Conservation (phyloP, 73 alveolate species). For the Breviolum minutum region DNA sequence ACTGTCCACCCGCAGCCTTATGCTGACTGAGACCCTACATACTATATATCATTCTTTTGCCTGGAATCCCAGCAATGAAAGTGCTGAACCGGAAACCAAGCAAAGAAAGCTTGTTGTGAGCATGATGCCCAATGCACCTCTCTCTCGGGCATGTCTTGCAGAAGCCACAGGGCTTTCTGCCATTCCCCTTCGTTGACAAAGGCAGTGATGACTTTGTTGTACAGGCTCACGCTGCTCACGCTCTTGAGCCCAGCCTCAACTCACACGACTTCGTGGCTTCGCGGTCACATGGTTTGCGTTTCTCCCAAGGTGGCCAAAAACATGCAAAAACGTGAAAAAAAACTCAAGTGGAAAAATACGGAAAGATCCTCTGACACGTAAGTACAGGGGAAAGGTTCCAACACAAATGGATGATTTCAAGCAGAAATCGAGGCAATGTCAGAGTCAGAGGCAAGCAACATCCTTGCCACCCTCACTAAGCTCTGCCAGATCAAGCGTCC, state of each 20-base stretch:
- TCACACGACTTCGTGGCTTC: too few relatives aligned
- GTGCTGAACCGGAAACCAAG: not conserved
- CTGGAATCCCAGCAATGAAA: too few relatives aligned
- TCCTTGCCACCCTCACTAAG: not conserved
- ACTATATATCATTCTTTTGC: too few relatives aligned
- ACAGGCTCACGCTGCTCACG: slow-evolving; percentile 41
- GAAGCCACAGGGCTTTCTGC: slow-evolving; percentile 52
- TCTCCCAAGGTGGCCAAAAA: not conserved
- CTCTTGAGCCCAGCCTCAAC: not conserved
- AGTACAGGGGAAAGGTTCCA: too few relatives aligned
- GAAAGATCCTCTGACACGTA: too few relatives aligned
- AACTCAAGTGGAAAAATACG: too few relatives aligned
- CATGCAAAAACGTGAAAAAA: too few relatives aligned
- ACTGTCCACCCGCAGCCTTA: too few relatives aligned
- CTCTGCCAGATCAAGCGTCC: slow-evolving; percentile 12
- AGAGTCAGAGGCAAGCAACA: too few relatives aligned
- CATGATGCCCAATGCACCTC: not conserved
- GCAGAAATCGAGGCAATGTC: too few relatives aligned
- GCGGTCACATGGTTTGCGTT: not conserved
- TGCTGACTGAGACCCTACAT: too few relatives aligned
- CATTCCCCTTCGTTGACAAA: slow-evolving; percentile 10
- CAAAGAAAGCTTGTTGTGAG: not conserved
- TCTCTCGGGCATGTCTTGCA: slow-evolving; percentile 64
- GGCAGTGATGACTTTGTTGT: slow-evolving; percentile 67
- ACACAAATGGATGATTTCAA: too few relatives aligned